A percentile compares a stretch with the other conserved stretches of the same genome.
Conservation (phyloP, 1,139 yeast genomes). For the Hyphopichia wangnamkhiaoensis region DNA sequence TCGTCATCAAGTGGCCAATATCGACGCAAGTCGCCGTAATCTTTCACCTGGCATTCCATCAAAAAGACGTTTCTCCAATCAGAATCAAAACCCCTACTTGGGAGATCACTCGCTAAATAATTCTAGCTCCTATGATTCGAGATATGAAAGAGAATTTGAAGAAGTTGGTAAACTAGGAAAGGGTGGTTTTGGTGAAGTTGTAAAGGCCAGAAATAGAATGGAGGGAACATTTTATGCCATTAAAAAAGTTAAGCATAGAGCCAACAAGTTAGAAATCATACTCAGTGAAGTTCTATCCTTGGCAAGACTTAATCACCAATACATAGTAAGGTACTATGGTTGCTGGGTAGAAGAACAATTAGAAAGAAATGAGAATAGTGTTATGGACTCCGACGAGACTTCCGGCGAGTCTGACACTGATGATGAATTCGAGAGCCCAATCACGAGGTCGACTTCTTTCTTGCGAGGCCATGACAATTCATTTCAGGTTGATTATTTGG, state of each 20-base stretch:
- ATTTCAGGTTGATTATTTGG: conserved; percentile 62
- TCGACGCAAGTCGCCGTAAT: neutral
- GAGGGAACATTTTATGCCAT: conserved; percentile 96
- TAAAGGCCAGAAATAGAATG: conserved; percentile 85
- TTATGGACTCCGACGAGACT: conserved; percentile 19
- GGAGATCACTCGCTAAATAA: neutral
- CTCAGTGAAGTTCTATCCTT: conserved; percentile 88
- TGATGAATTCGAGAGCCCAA: conserved; percentile 20
- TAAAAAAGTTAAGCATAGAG: conserved; percentile 83
- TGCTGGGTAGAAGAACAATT: conserved; percentile 89
- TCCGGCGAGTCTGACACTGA: conserved; percentile 19
- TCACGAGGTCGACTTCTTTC: conserved; percentile 31
- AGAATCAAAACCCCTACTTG: conserved; percentile 12
- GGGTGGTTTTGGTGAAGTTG: conserved; percentile 98
- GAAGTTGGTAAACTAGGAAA: conserved; percentile 90
- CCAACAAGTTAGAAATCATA: conserved; percentile 75
- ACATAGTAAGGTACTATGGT: conserved; percentile 93
- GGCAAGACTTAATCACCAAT: conserved; percentile 91
- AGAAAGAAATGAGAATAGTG: conserved; percentile 12
- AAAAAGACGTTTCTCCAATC: conserved; percentile 21
- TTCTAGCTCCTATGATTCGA: conserved; percentile 1
- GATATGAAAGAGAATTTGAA: conserved; percentile 74
- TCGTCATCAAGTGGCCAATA: neutral
- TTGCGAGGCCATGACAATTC: conserved; percentile 34
- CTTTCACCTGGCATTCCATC: conserved; percentile 3